Evolutionary conservation across 192 early-diverging fungal species (phyloP).

Genomic region (Dispira simplex): DNA sequence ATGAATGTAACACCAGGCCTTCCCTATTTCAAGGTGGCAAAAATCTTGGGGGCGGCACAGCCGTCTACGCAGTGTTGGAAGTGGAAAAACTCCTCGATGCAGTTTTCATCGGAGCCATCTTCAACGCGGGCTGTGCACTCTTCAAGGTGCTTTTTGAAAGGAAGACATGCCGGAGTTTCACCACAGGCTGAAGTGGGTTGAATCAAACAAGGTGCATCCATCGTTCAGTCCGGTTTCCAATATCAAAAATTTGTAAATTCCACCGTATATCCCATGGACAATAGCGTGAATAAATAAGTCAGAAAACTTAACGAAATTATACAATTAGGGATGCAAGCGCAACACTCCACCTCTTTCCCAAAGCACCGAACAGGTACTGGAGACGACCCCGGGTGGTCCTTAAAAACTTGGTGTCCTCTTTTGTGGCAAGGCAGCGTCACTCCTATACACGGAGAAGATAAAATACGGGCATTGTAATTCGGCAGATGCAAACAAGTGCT

Average conservation of each 20-base stretch:
- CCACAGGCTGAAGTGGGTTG: slow-evolving; percentile 32
- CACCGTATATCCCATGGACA: background rate
- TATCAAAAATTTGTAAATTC: background rate
- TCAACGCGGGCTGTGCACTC: slow-evolving; percentile 64
- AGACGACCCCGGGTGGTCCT: background rate
- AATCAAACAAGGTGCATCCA: slow-evolving; percentile 6
- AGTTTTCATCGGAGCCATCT: slow-evolving; percentile 54
- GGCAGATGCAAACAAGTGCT: too few relatives aligned
- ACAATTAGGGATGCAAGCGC: background rate
- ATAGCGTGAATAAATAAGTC: background rate
- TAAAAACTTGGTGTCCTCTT: background rate
- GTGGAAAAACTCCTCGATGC: slow-evolving; percentile 67
- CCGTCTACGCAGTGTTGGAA: slow-evolving; percentile 66
- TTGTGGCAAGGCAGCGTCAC: background rate
- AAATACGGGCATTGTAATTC: background rate
- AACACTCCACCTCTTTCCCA: too few relatives aligned
- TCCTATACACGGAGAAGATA: background rate
- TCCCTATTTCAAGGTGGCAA: slow-evolving; percentile 36
- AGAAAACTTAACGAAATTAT: background rate
- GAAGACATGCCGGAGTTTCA: slow-evolving; percentile 40
- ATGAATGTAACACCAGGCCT: too few relatives aligned
- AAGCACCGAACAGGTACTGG: too few relatives aligned
- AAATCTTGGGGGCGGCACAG: slow-evolving; percentile 50
- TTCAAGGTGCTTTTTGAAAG: slow-evolving; percentile 59
- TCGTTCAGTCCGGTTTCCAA: slow-evolving; percentile 13